A percentile compares a stretch with the other conserved stretches of the same genome.
These are phyloP conservation scores for Cyclanthera cordifolia DNA, from an alignment of 306 rosid genomes.

Conservation along the genomic window DNA sequence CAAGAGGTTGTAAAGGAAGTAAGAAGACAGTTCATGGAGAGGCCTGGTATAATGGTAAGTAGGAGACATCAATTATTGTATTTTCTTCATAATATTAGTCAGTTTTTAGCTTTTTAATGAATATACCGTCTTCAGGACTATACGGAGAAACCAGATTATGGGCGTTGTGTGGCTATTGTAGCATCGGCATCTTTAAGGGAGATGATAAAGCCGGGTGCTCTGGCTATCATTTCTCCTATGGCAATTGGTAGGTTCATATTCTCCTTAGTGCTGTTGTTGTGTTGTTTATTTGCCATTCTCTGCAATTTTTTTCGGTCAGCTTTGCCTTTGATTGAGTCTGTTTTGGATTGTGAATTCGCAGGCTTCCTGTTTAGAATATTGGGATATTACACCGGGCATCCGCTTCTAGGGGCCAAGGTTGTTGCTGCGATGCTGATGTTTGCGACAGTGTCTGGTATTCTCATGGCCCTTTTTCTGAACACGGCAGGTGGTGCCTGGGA, in stretches of 20 bases:
- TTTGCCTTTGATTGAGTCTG: neutral
- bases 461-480: slow-evolving; percentile 95
- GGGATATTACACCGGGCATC: slow-evolving; percentile 85
- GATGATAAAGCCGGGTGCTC: slow-evolving; percentile 95
- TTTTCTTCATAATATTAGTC: neutral
- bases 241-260: slow-evolving; percentile 50
- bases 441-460: slow-evolving; percentile 92
- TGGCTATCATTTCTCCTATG: slow-evolving; percentile 89
- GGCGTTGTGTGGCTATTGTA: slow-evolving; percentile 93
- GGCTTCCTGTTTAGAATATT: slow-evolving; percentile 75
- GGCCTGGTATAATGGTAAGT: slow-evolving; percentile 99
- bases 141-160: slow-evolving; percentile 90
- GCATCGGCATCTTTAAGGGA: slow-evolving; percentile 91
- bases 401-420: slow-evolving; percentile 91
- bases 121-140: slow-evolving; percentile 50
- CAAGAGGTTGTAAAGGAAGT: slow-evolving; percentile 99
- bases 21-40: slow-evolving; percentile 91
- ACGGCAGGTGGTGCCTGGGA: slow-evolving; percentile 99
- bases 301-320: neutral
- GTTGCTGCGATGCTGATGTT: slow-evolving; percentile 90
- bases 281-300: no score
- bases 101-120: slow-evolving; percentile 1
- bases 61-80: slow-evolving; percentile 9
- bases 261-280: neutral
- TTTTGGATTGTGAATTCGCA: slow-evolving; percentile 30